Evolutionary conservation across 2,329 filamentous ascomycete genomes (phyloP).

Genomic region (Beauveria varroae): DNA sequence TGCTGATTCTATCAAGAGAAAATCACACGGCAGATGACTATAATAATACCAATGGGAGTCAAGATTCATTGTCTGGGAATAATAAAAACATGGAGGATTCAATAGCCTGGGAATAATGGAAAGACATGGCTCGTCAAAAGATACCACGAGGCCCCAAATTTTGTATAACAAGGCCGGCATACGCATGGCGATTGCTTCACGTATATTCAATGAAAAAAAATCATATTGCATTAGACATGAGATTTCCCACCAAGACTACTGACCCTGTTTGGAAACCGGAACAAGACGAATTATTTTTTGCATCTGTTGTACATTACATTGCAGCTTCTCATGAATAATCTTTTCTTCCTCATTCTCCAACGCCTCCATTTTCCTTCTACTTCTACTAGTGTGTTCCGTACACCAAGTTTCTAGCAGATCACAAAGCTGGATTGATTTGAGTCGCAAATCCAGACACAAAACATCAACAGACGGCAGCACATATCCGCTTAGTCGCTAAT

Average conservation of each 20-base stretch:
- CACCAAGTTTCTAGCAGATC: not conserved
- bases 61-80: not conserved
- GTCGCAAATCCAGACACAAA: not conserved
- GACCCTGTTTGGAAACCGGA: not conserved
- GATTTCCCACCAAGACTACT: not conserved
- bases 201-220: not conserved
- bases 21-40: not conserved
- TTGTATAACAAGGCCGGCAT: not conserved
- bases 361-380: not conserved
- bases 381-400: not conserved
- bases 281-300: conserved; percentile 3
- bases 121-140: not conserved
- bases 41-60: not conserved
- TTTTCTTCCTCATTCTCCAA: not conserved
- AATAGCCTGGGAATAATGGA: not conserved
- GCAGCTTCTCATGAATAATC: conserved; percentile 8
- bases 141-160: not conserved
- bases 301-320: conserved; percentile 10
- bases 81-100: not conserved
- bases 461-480: too few relatives aligned
- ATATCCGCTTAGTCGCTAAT: conserved; percentile 53
- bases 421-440: not conserved
- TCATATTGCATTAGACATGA: conserved; percentile 4
- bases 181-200: not conserved
- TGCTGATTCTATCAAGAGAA: conserved; percentile 23